Base-by-base conservation (phyloP, 352 stramenopile species). In the Phytophthora chlamydospora region DNA sequence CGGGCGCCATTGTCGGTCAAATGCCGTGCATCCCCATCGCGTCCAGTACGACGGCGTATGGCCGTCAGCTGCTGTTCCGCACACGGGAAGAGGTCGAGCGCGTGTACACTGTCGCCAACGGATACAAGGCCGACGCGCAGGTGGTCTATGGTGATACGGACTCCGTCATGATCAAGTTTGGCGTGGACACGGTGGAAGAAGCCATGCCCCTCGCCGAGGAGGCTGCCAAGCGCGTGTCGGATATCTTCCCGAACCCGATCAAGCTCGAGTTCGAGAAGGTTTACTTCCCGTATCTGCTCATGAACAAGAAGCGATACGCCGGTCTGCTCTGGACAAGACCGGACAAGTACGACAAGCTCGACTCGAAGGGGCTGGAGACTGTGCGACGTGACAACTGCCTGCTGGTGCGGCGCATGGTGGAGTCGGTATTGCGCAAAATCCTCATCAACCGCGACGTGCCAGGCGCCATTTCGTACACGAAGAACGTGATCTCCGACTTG, bases 151-250 rank as follows among this genome's bases (percentile, higher is more conserved):
- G 98, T 75, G 98, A 99, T 69, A 99, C 98, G 19, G 97, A 99
- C 75, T 99, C 96, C 31, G 97, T 99, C 13, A 99, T 99, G 97
- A 96, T 99, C 29, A 99, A 99, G 70, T 99, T 99, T 80, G 97
- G 97, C 19, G 88, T 96, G 6, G 77, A 88, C 50, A 98, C 88
- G 6, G 95, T 99, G 6, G 85, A 91, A 63, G 97, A 99, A 59
- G 96, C 97, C 14, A 99, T 99, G 91, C 92, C 97, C 29, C 78
- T 99, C n/a, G 97, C 97, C 0, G 87, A 99, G 54, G 86, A 99
- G 63, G 97, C 97, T 10, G 98, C 98, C 6, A 89, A 97, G 21
- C 91, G 80, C 16, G 97, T 99, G 52, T 99, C 97, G 2, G 78
- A 89, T 42, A 98, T 99, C 49, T 99, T 99, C 61, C 96, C 97